Base-by-base conservation (phyloP, 1,139 yeast species). In the Eremothecium sinecaudum region DNA sequence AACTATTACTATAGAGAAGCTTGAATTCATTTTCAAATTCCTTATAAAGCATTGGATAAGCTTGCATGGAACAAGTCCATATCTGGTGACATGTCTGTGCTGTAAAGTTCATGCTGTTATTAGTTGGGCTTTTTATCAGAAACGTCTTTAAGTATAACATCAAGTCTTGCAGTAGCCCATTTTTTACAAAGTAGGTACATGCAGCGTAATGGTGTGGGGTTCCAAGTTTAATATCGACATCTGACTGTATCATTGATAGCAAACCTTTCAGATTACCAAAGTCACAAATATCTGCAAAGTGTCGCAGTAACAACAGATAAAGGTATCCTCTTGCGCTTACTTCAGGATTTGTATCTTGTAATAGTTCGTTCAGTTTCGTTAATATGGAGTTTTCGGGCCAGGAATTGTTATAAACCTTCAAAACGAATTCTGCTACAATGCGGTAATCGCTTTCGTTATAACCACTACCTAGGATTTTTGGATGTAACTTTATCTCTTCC, bases 1-100 rank as follows among this genome's bases (percentile, higher is more conserved):
- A 24, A 7, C 39, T 37, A n/a, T 37, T 37, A 25, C 42, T 38
- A 13, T 43, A 32, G 3, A 44, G 14, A 4, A 47, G 24, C 15
- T 36, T 36, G 12, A 50, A 30, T 26, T 49, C 52, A 24, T 48
- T 47, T 6, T 42, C 40, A 4, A 42, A 36, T 18, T 43, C 52
- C 25, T 33, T 38, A 2, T 43, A 21, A 7, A 50, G 36, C 10
- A 38, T 36, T 7, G 53, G 53, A 29, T 49, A 44, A 13, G 37
- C 38, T 17, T 38, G 34, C 9, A 40, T 24, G 1, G 50, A 43
- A 34, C 48, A 45, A 11, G 30, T 34, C 47, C 45, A 46, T 29
- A 42, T 35, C 16, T 38, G 48, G 16, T 35, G 40, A 23, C 42
- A 37, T 23, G 40, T 33, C 13, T 30, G 32, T 5, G 38, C 32